Percentiles rank a stretch among this genome's conserved stretches.
Conservation (phyloP, 176 grass and related monocot genomes). For the Paspalum notatum region DNA sequence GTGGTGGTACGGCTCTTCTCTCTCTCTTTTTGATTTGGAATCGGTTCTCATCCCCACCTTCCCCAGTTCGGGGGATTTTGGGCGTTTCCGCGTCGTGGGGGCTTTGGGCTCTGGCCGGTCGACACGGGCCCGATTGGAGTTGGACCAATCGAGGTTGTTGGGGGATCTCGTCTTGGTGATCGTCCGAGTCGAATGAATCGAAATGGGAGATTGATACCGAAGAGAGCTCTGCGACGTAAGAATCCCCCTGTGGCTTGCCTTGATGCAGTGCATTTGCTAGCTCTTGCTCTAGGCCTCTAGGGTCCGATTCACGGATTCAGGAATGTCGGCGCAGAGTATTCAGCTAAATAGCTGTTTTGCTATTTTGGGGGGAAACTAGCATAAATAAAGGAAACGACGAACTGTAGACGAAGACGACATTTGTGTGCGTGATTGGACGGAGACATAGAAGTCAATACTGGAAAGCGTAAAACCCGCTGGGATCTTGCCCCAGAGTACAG, state of each 20-base stretch:
- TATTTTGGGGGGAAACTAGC: background rate
- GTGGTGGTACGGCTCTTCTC: constrained; percentile 1
- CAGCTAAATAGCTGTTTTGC: background rate
- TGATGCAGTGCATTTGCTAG: background rate
- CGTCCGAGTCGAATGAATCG: background rate
- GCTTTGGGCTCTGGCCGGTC: background rate
- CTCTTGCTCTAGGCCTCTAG: no score
- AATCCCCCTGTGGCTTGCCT: background rate
- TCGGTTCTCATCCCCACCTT: no score
- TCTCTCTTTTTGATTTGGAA: background rate
- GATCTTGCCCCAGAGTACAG: background rate
- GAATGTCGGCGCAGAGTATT: background rate
- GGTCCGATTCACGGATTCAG: background rate
- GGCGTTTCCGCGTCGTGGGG: background rate
- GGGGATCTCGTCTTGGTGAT: constrained; percentile 11
- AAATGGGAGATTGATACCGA: background rate
- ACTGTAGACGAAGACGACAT: background rate
- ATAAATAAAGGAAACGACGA: background rate
- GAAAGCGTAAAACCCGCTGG: background rate
- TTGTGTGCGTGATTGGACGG: background rate
- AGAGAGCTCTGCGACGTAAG: background rate
- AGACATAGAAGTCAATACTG: background rate
- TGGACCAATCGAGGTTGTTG: background rate
- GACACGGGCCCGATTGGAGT: background rate
- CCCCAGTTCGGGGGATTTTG: background rate